phyloP scores from a whole-genome alignment of 2,329 filamentous ascomycete genomes.

The Verticillium klebahnii region DNA sequence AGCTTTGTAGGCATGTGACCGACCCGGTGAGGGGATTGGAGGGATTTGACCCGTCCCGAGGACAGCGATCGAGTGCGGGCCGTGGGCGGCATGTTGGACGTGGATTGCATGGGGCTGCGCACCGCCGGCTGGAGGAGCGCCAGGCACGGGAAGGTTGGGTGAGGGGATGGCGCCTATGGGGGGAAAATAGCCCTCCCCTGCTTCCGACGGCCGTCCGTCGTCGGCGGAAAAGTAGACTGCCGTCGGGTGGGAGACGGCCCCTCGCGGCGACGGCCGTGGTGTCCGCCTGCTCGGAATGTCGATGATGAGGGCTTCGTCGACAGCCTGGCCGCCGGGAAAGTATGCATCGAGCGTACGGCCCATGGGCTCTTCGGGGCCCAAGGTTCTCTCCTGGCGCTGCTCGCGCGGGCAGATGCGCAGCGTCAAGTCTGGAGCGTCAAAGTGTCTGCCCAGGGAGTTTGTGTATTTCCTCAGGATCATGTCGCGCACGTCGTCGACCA shows the following conservation, averaged over 20 bases:
- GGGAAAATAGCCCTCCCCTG: slow-evolving; percentile 78
- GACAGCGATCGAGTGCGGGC: slow-evolving; percentile 67
- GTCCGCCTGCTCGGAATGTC: slow-evolving; percentile 75
- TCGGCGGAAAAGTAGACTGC: slow-evolving; percentile 54
- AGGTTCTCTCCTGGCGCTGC: slow-evolving; percentile 56
- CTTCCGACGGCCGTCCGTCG: slow-evolving; percentile 61
- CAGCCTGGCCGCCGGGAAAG: slow-evolving; percentile 80
- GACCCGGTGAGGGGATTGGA: slow-evolving; percentile 73
- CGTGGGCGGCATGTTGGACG: slow-evolving; percentile 15
- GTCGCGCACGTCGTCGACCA: slow-evolving; percentile 93
- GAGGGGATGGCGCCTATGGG: slow-evolving; percentile 47
- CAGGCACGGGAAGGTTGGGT: slow-evolving; percentile 33
- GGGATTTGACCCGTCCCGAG: slow-evolving; percentile 77
- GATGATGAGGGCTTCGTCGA: slow-evolving; percentile 87
- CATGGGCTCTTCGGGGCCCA: slow-evolving; percentile 86
- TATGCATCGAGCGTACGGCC: slow-evolving; percentile 72
- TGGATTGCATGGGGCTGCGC: slow-evolving; percentile 24
- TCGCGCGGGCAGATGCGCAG: slow-evolving; percentile 74
- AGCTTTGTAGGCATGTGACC: slow-evolving; percentile 49
- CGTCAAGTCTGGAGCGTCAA: slow-evolving; percentile 85
- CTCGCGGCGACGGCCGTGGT: slow-evolving; percentile 73
- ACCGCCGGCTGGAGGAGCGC: slow-evolving; percentile 29
- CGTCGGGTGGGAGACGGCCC: slow-evolving; percentile 37
- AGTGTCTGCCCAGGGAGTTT: slow-evolving; percentile 83
- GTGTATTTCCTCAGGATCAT: slow-evolving; percentile 89